Evolutionary conservation across 805 yeast species (phyloP), one percentile per base, ranked within the genome.

Genomic region (Cyberlindnera amylophila): DNA sequence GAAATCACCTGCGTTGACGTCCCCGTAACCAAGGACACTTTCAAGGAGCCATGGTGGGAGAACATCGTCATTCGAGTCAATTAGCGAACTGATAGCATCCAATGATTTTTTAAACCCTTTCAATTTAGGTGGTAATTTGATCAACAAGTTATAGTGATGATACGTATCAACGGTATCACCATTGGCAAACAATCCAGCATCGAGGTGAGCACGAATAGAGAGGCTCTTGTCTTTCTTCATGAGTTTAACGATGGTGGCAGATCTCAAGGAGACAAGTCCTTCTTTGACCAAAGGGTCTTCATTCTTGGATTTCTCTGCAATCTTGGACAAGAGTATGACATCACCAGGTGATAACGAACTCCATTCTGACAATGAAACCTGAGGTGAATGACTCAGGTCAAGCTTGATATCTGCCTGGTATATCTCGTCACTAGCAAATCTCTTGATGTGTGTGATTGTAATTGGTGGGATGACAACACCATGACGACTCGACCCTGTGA

Each of bases 11-110:
- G 43, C 32, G 13, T 36, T 36, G 14, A 30, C 30, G 32, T 49
- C 51, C 3, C 68, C 69, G 49, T 53, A 61, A 2, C 67, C 70
- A 27, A 69, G 34, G 19, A 67, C 46, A 14, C 46, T 36, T 23
- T 64, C 64, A 8, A 45, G 30, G 0, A 69, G 38, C 74, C 74
- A 69, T 1, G 52, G 56, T 0, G 71, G 71, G 0, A 66, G 29
- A 4, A 26, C 15, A 35, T 33, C 26, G 32, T 49, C 39, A 30
- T 34, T 12, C 4, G 23, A 7, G 35, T 42, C 23, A 41, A 44
- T 10, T 13, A 45, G 27, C 21, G 49, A 13, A 33, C 33, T 11
- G 10, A 45, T 39, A 2, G 31, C 4, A 17, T 41, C 12, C 10
- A 51, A 31, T 1, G 17, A 11, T 3, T 11, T 17, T 14, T 31